Base-by-base conservation (phyloP, 1,139 yeast species). In the Nakaseomyces kungkrabaensis region DNA sequence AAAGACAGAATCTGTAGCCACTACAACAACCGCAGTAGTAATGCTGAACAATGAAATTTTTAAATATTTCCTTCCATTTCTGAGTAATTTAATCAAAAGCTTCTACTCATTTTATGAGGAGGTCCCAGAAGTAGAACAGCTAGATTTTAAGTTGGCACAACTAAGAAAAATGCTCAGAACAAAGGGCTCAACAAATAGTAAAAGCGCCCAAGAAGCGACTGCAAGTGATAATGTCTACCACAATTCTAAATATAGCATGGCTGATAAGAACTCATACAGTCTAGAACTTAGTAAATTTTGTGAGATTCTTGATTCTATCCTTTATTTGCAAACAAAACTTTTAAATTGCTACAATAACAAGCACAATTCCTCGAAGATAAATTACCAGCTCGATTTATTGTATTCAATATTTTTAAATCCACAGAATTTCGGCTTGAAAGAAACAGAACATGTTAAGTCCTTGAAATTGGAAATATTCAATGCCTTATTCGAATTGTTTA, bases 91-190 rank as follows among this genome's bases (percentile, higher is more conserved):
- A 29, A 41, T 41, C 25, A 41, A 41, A 7, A 41, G 44, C 11
- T 41, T 41, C 13, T 41, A 41, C 27, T 41, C 44, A 4, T 41
- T 41, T n/a, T 41, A 41, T 11, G 44, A 41, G 25, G 34, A 41
- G 8, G 11, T 29, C 2, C n/a, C 24, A 13, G 44, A 41, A 10
- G 44, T 41, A 6, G 44, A 41, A 5, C 44, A 41, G 25, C 5
- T 41, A 7, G 34, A 41, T 29, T 41, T 41, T 29, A 27, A 29
- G 25, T 29, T 41, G 1, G 8, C n/a, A 7, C 44, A 41, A 29
- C 25, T 38, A 24, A 38, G 42, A 26, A 38, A 38, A 25, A n/a
- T 25, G 22, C 24, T 38, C 25, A 13, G n/a, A 5, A 26, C 17
- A 2, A 38, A 38, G 31, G 42, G 42, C 24, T 11, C 31, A 38